Conservation (phyloP, 2,329 filamentous ascomycete species). For the Plectosphaerella sp. region DNA sequence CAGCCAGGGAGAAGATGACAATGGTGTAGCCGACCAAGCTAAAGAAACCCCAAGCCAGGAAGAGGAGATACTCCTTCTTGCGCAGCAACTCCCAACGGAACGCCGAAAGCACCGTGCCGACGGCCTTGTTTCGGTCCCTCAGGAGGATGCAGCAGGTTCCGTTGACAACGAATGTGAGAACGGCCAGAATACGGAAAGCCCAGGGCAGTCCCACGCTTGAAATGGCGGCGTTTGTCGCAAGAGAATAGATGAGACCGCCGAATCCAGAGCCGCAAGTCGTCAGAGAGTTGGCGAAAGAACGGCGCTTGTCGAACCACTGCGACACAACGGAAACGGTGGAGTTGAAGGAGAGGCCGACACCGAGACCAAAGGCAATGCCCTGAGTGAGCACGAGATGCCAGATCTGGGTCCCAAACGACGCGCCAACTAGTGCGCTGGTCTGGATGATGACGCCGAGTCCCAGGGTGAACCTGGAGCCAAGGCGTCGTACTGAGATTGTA, state of each 20-base stretch:
- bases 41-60: conserved; percentile 65
- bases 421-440: conserved; percentile 60
- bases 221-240: conserved; percentile 67
- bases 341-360: conserved; percentile 74
- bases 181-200: conserved; percentile 62
- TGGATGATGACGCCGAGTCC: conserved; percentile 62
- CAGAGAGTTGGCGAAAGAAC: conserved; percentile 68
- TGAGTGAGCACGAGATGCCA: conserved; percentile 77
- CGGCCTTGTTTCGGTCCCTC: conserved; percentile 65
- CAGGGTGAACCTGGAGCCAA: conserved; percentile 61
- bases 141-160: conserved; percentile 59
- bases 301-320: conserved; percentile 68
- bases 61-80: conserved; percentile 57
- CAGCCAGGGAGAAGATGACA: conserved; percentile 71
- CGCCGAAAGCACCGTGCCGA: conserved; percentile 61
- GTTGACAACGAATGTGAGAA: conserved; percentile 62
- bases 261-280: conserved; percentile 67
- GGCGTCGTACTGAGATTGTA: conserved; percentile 54
- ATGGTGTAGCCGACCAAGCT: conserved; percentile 71
- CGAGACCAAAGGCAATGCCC: conserved; percentile 71
- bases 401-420: conserved; percentile 63
- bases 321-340: conserved; percentile 62
- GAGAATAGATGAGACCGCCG: conserved; percentile 67
- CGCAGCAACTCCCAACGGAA: conserved; percentile 63
- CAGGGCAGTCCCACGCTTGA: conserved; percentile 57